Conservation (phyloP, 805 yeast genomes). For the Debaryomyces hansenii region DNA sequence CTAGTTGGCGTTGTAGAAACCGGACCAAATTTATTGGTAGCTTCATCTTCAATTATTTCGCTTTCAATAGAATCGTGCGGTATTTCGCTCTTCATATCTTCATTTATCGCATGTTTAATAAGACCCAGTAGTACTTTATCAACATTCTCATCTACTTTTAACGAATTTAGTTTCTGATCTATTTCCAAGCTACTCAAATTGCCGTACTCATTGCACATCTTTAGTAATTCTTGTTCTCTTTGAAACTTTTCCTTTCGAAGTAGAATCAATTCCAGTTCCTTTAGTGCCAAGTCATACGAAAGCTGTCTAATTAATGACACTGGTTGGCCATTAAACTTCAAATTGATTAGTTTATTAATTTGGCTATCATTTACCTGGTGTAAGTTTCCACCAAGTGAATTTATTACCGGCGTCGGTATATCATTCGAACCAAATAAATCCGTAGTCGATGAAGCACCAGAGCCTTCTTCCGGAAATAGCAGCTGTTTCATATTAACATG, state of each 20-base stretch:
- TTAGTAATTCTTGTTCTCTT: constrained; percentile 33
- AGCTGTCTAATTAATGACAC: constrained; percentile 43
- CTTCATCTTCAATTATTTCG: neutral
- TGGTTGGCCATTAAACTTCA: constrained; percentile 28
- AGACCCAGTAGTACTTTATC: constrained; percentile 23
- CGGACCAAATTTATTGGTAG: neutral
- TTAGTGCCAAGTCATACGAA: constrained; percentile 46
- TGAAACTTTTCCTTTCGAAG: constrained; percentile 31
- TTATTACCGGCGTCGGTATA: neutral
- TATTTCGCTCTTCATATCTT: constrained; percentile 8
- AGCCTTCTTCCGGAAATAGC: neutral
- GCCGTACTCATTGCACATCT: constrained; percentile 36
- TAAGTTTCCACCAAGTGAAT: constrained; percentile 15
- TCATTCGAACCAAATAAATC: constrained; percentile 4
- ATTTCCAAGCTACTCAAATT: constrained; percentile 34
- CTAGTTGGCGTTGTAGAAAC: neutral
- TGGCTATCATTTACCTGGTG: constrained; percentile 21
- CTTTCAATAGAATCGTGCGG: neutral
- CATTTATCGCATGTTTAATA: constrained; percentile 30
- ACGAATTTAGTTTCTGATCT: constrained; percentile 24
- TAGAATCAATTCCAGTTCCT: constrained; percentile 47
- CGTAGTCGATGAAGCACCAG: neutral
- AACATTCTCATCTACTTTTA: constrained; percentile 12
- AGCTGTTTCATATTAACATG: neutral
- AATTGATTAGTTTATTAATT: constrained; percentile 17